Conservation (phyloP, 78 protist species). For the Protostelium mycophagum region DNA sequence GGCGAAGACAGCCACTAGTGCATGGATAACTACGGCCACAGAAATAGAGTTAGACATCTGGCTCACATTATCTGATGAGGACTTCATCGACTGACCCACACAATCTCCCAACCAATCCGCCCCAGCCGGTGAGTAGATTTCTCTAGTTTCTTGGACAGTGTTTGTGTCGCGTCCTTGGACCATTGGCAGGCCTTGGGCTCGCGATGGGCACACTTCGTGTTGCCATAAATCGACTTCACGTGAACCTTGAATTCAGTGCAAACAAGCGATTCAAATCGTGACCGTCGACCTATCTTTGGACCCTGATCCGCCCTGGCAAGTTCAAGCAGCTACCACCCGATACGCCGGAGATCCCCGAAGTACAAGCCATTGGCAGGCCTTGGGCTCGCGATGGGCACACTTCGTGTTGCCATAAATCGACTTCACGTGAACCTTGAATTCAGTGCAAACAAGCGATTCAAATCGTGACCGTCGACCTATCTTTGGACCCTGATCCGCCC, state of each 20-base stretch:
- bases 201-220: no score
- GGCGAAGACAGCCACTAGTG: background rate
- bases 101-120: background rate
- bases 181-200: conserved; percentile 2
- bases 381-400: no score
- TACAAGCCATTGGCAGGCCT: background rate
- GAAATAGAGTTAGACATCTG: background rate
- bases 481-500: background rate
- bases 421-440: no score
- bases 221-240: no score
- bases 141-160: background rate
- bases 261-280: background rate
- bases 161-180: background rate
- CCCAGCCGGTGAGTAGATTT: background rate
- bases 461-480: background rate
- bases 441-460: background rate
- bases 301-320: background rate
- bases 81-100: background rate
- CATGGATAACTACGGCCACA: background rate
- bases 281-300: background rate
- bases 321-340: background rate
- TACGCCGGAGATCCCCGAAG: conserved; percentile 2
- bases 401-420: no score
- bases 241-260: no score
- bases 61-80: conserved; percentile 1